These are phyloP conservation scores for Toxoplasma gondii DNA, from an alignment of 169 alveolate species.

Conservation along the genomic window DNA sequence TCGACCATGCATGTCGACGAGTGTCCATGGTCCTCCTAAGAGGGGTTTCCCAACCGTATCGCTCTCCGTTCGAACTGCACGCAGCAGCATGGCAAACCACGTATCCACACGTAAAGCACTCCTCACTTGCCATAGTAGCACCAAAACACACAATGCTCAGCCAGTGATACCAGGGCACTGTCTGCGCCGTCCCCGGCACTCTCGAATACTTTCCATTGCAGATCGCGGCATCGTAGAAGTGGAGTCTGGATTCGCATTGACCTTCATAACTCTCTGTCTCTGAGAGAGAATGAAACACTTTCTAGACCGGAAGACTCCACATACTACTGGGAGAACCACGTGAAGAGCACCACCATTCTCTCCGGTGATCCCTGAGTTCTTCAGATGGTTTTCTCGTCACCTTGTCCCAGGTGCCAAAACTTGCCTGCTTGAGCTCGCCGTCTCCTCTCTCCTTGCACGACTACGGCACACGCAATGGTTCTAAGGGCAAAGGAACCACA, in stretches of 20 bases:
- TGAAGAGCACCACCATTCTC: too few species aligned
- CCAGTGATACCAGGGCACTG: background rate
- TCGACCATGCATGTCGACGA: constrained; percentile 74
- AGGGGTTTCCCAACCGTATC: constrained; percentile 81
- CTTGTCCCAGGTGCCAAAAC: background rate
- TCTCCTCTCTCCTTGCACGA: constrained; percentile 12
- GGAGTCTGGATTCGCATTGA: too few species aligned
- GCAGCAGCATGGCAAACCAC: background rate
- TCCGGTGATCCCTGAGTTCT: too few species aligned
- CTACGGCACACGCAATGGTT: constrained; percentile 35
- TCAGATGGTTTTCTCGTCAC: too few species aligned
- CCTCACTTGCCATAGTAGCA: background rate
- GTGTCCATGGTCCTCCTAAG: constrained; percentile 86
- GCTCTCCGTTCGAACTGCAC: constrained; percentile 42
- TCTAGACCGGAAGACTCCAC: too few species aligned
- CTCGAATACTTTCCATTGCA: background rate
- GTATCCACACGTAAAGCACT: background rate
- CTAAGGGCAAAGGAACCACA: background rate
- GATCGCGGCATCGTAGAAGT: too few species aligned
- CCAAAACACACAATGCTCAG: background rate
- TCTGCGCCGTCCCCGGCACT: background rate
- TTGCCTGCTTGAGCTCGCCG: background rate
- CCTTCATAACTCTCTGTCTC: too few species aligned
- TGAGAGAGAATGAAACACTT: too few species aligned
- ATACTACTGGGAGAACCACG: too few species aligned